A percentile compares a stretch with the other conserved stretches of the same genome.
phyloP scores from a whole-genome alignment of 2,329 filamentous ascomycete species.

The Fusarium sp. region DNA sequence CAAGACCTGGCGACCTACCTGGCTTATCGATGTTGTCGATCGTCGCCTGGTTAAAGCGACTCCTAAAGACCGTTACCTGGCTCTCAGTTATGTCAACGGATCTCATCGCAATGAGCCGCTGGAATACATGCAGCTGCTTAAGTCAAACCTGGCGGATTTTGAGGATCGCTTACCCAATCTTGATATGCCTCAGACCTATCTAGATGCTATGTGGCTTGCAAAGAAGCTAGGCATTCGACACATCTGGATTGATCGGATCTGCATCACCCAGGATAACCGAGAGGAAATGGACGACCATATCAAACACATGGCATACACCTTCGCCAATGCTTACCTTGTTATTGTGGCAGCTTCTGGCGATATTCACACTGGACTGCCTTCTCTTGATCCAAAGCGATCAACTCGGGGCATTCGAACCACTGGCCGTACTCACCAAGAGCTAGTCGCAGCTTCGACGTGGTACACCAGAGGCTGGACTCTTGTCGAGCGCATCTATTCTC shows the following conservation, averaged over 20 bases:
- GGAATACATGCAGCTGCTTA: conserved; percentile 49
- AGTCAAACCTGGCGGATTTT: conserved; percentile 53
- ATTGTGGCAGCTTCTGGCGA: conserved; percentile 58
- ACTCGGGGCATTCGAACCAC: conserved; percentile 44
- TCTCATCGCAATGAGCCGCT: conserved; percentile 47
- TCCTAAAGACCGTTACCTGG: conserved; percentile 56
- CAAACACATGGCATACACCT: conserved; percentile 59
- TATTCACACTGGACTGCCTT: conserved; percentile 53
- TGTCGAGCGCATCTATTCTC: conserved; percentile 58
- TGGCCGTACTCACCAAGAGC: conserved; percentile 52
- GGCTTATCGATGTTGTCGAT: conserved; percentile 57
- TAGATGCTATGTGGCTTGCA: conserved; percentile 59
- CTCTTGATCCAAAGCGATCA: conserved; percentile 52
- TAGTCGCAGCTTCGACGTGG: conserved; percentile 56
- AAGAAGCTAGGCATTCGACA: conserved; percentile 58
- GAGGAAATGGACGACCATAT: conserved; percentile 55
- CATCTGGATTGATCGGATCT: conserved; percentile 61
- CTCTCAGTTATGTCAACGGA: conserved; percentile 62
- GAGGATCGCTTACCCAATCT: conserved; percentile 53
- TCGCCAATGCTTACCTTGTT: conserved; percentile 59
- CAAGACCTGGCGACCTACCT: conserved; percentile 55
- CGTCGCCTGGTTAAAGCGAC: conserved; percentile 54
- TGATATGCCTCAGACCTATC: conserved; percentile 56
- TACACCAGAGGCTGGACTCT: conserved; percentile 58
- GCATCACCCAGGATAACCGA: conserved; percentile 59